These are phyloP conservation scores for Podospora australis DNA, from an alignment of 495 filamentous ascomycete species.

Conservation along the genomic window DNA sequence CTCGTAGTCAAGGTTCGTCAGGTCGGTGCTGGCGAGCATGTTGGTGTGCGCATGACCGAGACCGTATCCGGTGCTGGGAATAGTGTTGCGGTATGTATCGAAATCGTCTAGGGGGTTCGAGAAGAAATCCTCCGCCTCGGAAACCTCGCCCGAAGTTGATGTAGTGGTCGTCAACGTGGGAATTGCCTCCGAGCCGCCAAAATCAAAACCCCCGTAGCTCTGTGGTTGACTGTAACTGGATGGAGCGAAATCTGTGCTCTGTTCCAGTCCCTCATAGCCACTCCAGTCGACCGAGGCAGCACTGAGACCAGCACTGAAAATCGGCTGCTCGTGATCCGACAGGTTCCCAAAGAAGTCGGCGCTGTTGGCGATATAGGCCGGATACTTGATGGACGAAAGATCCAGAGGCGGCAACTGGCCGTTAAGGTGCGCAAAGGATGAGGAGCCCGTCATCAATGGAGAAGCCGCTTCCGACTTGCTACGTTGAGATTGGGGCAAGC, in stretches of 20 bases:
- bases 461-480: constrained; percentile 67
- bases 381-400: constrained; percentile 46
- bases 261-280: constrained; percentile 54
- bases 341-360: constrained; percentile 46
- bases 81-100: constrained; percentile 46
- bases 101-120: constrained; percentile 52
- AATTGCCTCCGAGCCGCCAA: constrained; percentile 45
- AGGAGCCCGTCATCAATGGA: constrained; percentile 52
- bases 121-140: constrained; percentile 62
- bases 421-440: constrained; percentile 53
- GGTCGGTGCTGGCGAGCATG: constrained; percentile 47
- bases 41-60: constrained; percentile 46
- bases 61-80: constrained; percentile 43
- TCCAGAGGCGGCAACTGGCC: constrained; percentile 61
- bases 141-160: constrained; percentile 70
- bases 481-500: constrained; percentile 40
- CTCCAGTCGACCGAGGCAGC: constrained; percentile 68
- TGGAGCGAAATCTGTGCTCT: constrained; percentile 47
- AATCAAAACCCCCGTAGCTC: constrained; percentile 64
- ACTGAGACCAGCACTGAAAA: constrained; percentile 59
- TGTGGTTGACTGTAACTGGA: constrained; percentile 64
- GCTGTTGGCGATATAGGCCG: constrained; percentile 47
- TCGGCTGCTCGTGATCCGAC: constrained; percentile 58
- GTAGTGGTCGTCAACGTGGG: constrained; percentile 50
- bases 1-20: constrained; percentile 56